These are phyloP conservation scores for Stephanodiscus triporus DNA, from an alignment of 108 stramenopile genomes.

Conservation along the genomic window DNA sequence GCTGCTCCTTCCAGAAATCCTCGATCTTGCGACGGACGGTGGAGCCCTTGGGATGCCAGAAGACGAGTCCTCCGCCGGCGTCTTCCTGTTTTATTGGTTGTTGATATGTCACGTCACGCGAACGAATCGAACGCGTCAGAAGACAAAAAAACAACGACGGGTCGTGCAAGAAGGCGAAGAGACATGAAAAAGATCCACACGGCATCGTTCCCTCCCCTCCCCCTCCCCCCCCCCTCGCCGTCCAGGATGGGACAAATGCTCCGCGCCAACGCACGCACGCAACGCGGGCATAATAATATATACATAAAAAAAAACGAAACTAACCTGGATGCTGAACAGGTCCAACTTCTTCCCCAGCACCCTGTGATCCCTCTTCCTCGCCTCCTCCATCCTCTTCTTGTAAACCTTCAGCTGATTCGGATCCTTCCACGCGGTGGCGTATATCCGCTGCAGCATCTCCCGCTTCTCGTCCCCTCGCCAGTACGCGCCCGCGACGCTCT, in stretches of 20 bases:
- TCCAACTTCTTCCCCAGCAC: slow-evolving; percentile 94
- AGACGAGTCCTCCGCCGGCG: slow-evolving; percentile 87
- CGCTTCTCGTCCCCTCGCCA: slow-evolving; percentile 98
- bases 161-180: neutral
- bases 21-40: slow-evolving; percentile 89
- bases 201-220: neutral
- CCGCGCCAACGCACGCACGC: too few species aligned
- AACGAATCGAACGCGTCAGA: too few species aligned
- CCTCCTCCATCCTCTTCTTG: slow-evolving; percentile 93
- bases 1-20: slow-evolving; percentile 93
- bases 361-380: slow-evolving; percentile 97
- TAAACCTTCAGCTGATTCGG: slow-evolving; percentile 82
- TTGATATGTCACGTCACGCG: neutral
- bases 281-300: too few species aligned
- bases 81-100: slow-evolving; percentile 54
- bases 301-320: slow-evolving; percentile 9
- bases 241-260: too few species aligned
- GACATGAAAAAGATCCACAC: too few species aligned
- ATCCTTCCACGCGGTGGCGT: slow-evolving; percentile 95
- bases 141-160: neutral
- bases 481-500: slow-evolving; percentile 96
- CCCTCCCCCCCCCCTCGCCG: too few species aligned
- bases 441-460: slow-evolving; percentile 93
- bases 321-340: slow-evolving; percentile 92
- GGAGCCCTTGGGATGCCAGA: slow-evolving; percentile 96